These are phyloP conservation scores for Boletus nobilissimus DNA, from an alignment of 1,284 basidiomycete genomes.

Conservation along the genomic window DNA sequence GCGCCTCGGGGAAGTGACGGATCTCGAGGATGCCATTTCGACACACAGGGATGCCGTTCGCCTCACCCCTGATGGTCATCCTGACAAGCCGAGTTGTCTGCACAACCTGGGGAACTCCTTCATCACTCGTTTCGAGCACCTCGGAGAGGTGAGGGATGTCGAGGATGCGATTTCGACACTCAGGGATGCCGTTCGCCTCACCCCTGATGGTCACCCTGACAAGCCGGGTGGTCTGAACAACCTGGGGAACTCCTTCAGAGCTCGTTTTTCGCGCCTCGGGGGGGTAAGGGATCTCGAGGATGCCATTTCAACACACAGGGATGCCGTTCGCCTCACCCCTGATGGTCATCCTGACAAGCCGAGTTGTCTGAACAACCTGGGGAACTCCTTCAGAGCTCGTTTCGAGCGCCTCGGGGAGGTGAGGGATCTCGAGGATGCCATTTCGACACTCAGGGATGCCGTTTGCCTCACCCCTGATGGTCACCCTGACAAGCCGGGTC, in stretches of 20 bases:
- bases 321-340: background rate
- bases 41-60: background rate
- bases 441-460: background rate
- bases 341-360: background rate
- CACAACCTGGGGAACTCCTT: background rate
- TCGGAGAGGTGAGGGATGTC: background rate
- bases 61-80: background rate
- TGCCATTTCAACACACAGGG: background rate
- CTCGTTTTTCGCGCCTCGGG: background rate
- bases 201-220: background rate
- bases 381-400: background rate
- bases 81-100: background rate
- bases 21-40: too few species aligned
- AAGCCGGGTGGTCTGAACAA: background rate
- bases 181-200: background rate
- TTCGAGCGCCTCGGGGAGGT: background rate
- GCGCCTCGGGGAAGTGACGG: too few species aligned
- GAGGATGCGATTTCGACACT: background rate
- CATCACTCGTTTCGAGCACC: background rate
- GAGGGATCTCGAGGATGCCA: slow-evolving; percentile 14
- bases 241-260: background rate
- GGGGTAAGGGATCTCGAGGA: background rate
- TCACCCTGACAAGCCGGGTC: background rate
- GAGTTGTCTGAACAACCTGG: background rate
- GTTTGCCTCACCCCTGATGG: background rate